phyloP scores from a whole-genome alignment of 768 basidiomycete species.

The Crucibulum laeve region DNA sequence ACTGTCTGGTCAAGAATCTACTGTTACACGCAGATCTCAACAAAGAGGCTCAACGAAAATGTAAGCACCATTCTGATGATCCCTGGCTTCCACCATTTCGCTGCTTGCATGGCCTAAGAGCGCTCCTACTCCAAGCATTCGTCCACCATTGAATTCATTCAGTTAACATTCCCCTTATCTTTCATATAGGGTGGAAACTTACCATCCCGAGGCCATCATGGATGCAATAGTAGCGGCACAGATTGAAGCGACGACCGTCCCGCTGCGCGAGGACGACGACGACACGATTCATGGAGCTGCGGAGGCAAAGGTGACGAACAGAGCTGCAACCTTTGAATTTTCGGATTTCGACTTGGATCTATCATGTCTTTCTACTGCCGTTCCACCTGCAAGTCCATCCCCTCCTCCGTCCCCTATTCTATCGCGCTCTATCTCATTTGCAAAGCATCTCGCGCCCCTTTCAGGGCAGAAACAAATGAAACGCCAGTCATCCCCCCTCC shows the following conservation, averaged over 20 bases:
- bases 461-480: conserved; percentile 16
- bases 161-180: background rate
- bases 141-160: too few relatives aligned
- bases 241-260: conserved; percentile 11
- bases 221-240: conserved; percentile 19
- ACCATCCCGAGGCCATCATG: conserved; percentile 18
- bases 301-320: conserved; percentile 14
- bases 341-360: conserved; percentile 44
- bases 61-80: too few relatives aligned
- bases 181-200: conserved; percentile 15
- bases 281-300: conserved; percentile 16
- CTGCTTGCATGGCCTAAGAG: too few relatives aligned
- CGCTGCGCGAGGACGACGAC: conserved; percentile 16
- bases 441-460: conserved; percentile 20
- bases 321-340: conserved; percentile 28
- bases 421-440: conserved; percentile 31
- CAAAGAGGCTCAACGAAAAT: too few relatives aligned
- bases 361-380: conserved; percentile 34
- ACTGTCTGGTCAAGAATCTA: too few relatives aligned
- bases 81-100: too few relatives aligned
- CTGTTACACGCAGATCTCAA: too few relatives aligned
- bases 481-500: conserved; percentile 22
- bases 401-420: conserved; percentile 28
- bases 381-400: conserved; percentile 21
- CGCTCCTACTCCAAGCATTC: too few relatives aligned